Evolutionary conservation across 129 eudicot genomes (phyloP), one percentile per base, ranked within the genome.

Genomic region (Dittrichia graveolens): DNA sequence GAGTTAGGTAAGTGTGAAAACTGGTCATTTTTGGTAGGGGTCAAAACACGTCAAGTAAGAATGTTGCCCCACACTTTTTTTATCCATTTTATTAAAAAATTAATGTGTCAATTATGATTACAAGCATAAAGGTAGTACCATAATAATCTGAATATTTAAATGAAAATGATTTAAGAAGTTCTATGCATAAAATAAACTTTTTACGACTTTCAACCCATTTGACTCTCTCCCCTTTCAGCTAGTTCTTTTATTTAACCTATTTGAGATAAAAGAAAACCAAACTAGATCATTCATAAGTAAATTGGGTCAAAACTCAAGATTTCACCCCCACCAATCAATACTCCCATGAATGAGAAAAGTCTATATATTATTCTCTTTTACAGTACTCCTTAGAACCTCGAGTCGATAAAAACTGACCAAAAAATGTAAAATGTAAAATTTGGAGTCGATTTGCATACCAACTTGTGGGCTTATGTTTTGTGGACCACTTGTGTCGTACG

Each of bases 401-500:
- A 18, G 44, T 35, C 60, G n/a, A 31, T 61, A 18, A 2, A 52
- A 43, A 15, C 37, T 48, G 5, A 61, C 37, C 7, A 6, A 52
- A 18, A 49, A 67, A 61, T 57, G 52, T 16, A 52, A 34, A 53
- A 40, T 15, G 47, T 47, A 15, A 65, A 62, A 50, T 54, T 54
- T 40, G 18, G 34, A 24, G 19, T 39, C 55, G 4, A 16, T 37
- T 11, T 13, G 35, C 78, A 65, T 93, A 93, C 98, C 98, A 35
- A 62, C 73, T 8, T 61, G 85, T 1, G 99, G 99, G 85, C 87
- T 95, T 72, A 95, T 85, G 83, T 91, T 73, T 77, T 95, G 99
- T 0, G 99, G 99, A 24, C 99, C 99, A 58, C 99, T 95, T 76
- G 97, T 95, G 82, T 95, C 99, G 64, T 95, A 95, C 39, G 96